Evolutionary conservation across 2,329 filamentous ascomycete species (phyloP), one percentile per base, ranked within the genome.

Genomic region (Diaporthe sp.): DNA sequence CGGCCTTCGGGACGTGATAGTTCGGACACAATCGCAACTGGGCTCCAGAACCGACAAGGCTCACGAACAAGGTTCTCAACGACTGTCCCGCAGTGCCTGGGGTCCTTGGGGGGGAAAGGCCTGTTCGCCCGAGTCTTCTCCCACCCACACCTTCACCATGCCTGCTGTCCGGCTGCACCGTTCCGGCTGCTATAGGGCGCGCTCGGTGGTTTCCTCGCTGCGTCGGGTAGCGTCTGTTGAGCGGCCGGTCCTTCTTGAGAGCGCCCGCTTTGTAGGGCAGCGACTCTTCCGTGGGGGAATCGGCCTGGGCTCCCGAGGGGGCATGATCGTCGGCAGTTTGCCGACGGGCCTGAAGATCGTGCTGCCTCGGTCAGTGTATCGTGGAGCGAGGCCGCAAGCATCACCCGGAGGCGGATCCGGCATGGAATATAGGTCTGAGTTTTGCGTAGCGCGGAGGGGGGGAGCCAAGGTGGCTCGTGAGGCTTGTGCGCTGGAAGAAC

Each of bases 271-370:
- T 2, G 42, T 34, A 28, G 25, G 61, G 25, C 42, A 46, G 61
- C 25, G 13, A 19, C 34, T 31, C 28, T 37, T n/a, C 31, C 62
- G 22, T n/a, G 28, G 25, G 46, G 9, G 31, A 19, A 10, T n/a
- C 22, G 65, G 31, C 22, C 65, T 53, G 65, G 46, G 34, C 22
- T 53, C 22, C 39, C 31, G 25, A 25, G 34, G 46, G 34, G 22
- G 65, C 46, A 68, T 68, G 65, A 68, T 53, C 65, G 65, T 68
- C 65, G 46, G 65, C 65, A 68, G 2, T 3, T 0, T 53, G 46
- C 65, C 65, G 65, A 68, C 65, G 46, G 46, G 62, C 46, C 49
- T 68, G 65, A 53, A 53, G 65, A 68, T 68, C 62, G 62, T 51
- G 65, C 65, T 53, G 49, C 22, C n/a, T 25, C 46, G 46, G 46